Percentiles rank a stretch among this genome's conserved stretches.
Conservation (phyloP, 1,284 basidiomycete genomes). For the Ganoderma multipileum region DNA sequence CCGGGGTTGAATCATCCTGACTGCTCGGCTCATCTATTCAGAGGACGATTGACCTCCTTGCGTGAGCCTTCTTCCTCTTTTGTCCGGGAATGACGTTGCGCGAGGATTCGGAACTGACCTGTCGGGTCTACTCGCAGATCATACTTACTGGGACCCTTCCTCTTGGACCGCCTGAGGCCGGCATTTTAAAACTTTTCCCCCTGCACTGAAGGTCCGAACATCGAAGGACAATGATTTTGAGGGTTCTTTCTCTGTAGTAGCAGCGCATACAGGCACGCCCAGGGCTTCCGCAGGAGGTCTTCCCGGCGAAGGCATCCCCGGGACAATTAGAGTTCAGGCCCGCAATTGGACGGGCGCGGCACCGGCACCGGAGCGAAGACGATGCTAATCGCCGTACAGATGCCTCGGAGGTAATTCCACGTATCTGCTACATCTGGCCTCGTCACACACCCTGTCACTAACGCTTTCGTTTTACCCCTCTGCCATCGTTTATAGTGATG, state of each 20-base stretch:
- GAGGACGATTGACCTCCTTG: conserved; percentile 20
- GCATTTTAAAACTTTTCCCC: not conserved
- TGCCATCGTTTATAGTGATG: not conserved
- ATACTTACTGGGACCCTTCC: conserved; percentile 27
- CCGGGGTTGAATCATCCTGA: conserved; percentile 21
- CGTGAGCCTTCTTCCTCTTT: conserved; percentile 13
- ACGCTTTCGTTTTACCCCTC: not conserved
- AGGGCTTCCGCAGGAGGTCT: not conserved
- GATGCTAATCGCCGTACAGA: not conserved
- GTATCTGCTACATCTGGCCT: not conserved
- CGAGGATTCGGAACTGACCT: not conserved
- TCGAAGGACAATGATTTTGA: not conserved
- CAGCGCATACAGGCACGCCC: not conserved
- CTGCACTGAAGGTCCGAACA: not conserved
- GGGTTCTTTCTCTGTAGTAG: not conserved
- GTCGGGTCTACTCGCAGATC: conserved; percentile 6
- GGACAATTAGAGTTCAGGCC: not conserved
- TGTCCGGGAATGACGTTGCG: not conserved
- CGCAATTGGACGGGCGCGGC: too few species aligned
- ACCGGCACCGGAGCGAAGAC: not conserved
- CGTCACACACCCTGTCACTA: not conserved
- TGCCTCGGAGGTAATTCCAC: not conserved
- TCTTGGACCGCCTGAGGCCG: conserved; percentile 9
- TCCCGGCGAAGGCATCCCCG: not conserved
- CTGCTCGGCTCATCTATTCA: conserved; percentile 1